Evolutionary conservation across 169 alveolate genomes (phyloP).

Genomic region (Plasmodium falciparum): DNA sequence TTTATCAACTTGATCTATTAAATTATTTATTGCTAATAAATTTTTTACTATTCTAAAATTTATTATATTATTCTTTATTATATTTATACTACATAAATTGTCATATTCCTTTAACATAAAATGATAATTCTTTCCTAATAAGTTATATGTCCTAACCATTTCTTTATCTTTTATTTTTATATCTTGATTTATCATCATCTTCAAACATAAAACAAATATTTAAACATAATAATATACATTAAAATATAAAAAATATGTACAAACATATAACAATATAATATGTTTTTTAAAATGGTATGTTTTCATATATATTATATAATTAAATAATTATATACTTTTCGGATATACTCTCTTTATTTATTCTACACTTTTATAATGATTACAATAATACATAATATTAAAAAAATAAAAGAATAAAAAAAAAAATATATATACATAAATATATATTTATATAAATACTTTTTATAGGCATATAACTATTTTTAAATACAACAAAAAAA

Average conservation of each 20-base stretch:
- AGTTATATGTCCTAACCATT: conserved; percentile 2
- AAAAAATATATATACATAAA: not conserved
- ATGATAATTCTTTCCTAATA: conserved; percentile 46
- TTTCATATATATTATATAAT: too few species aligned
- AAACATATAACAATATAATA: too few species aligned
- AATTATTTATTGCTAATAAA: conserved; percentile 34
- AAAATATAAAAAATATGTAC: too few species aligned
- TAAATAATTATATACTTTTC: too few species aligned
- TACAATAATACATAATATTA: not conserved
- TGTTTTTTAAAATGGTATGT: too few species aligned
- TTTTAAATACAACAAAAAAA: too few species aligned
- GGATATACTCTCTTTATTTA: too few species aligned
- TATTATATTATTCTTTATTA: conserved; percentile 18
- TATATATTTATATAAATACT: not conserved
- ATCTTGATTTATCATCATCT: not conserved
- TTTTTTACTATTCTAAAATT: conserved; percentile 53
- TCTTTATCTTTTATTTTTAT: not conserved
- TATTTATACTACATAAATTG: conserved; percentile 10
- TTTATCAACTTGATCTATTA: conserved; percentile 50
- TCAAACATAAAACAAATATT: too few species aligned
- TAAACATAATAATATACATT: too few species aligned
- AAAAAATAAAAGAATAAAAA: not conserved
- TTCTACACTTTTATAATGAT: not conserved
- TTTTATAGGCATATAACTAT: too few species aligned
- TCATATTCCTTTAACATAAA: conserved; percentile 67